Conservation (phyloP, 345 rosid genomes). For the Streptanthus diversifolius region DNA sequence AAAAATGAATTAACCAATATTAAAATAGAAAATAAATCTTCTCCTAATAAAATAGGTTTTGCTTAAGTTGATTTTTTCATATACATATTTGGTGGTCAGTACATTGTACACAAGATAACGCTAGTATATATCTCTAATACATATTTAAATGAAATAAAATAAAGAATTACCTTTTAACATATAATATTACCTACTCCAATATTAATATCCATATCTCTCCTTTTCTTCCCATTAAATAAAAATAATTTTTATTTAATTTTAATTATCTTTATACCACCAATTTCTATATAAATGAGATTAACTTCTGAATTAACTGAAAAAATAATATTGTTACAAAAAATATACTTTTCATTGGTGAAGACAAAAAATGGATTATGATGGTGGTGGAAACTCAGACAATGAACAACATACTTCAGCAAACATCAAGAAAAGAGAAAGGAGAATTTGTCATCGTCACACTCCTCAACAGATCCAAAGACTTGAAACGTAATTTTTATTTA, state of each 20-base stretch:
- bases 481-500: slow-evolving; percentile 42
- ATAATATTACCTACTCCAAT: neutral
- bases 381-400: slow-evolving; percentile 37
- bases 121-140: neutral
- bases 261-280: neutral
- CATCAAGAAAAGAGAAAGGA: slow-evolving; percentile 24
- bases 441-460: slow-evolving; percentile 50
- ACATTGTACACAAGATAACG: neutral
- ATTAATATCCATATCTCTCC: neutral
- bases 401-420: slow-evolving; percentile 32
- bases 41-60: too few relatives aligned
- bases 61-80: neutral
- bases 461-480: slow-evolving; percentile 46
- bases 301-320: neutral
- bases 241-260: neutral
- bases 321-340: neutral
- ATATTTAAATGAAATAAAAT: neutral
- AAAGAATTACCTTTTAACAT: neutral
- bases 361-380: slow-evolving; percentile 15
- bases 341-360: neutral
- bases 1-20: neutral
- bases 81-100: neutral
- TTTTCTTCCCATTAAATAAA: neutral
- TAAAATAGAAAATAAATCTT: too few relatives aligned
- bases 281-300: slow-evolving; percentile 8